These are phyloP conservation scores for Podospora anserina DNA, from an alignment of 495 filamentous ascomycete species.

Conservation along the genomic window DNA sequence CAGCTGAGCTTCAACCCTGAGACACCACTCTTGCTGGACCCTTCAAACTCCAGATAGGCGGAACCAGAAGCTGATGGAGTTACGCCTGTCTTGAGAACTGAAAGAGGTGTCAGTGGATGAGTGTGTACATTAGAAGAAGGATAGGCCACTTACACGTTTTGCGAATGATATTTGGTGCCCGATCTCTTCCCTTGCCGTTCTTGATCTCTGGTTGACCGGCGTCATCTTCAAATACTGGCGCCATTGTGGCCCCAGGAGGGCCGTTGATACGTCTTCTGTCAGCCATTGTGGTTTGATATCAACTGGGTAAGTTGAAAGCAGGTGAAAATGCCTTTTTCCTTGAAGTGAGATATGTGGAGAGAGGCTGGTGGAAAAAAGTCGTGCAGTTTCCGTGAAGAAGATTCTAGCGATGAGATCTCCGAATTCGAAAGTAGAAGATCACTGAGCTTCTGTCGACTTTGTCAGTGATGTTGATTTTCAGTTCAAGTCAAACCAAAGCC, in stretches of 20 bases:
- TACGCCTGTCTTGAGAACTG: slow-evolving; percentile 87
- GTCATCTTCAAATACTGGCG: slow-evolving; percentile 62
- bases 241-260: slow-evolving; percentile 69
- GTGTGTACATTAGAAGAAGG: slow-evolving; percentile 5
- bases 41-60: slow-evolving; percentile 85
- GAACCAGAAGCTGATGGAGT: slow-evolving; percentile 93
- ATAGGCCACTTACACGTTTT: slow-evolving; percentile 69
- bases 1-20: slow-evolving; percentile 81
- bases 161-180: slow-evolving; percentile 61
- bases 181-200: slow-evolving; percentile 42
- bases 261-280: slow-evolving; percentile 92
- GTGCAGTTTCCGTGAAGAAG: not conserved
- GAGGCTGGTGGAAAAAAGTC: not conserved
- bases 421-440: not conserved
- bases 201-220: slow-evolving; percentile 36
- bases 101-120: slow-evolving; percentile 15
- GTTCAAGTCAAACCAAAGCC: not conserved
- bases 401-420: not conserved
- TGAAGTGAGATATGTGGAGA: not conserved
- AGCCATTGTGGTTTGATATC: slow-evolving; percentile 51
- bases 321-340: not conserved
- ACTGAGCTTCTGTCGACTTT: not conserved
- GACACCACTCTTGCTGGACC: slow-evolving; percentile 47
- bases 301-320: not conserved
- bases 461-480: not conserved